Evolutionary conservation across 176 grass and related monocot species (phyloP).

Genomic region (Chrysopogon serrulatus): DNA sequence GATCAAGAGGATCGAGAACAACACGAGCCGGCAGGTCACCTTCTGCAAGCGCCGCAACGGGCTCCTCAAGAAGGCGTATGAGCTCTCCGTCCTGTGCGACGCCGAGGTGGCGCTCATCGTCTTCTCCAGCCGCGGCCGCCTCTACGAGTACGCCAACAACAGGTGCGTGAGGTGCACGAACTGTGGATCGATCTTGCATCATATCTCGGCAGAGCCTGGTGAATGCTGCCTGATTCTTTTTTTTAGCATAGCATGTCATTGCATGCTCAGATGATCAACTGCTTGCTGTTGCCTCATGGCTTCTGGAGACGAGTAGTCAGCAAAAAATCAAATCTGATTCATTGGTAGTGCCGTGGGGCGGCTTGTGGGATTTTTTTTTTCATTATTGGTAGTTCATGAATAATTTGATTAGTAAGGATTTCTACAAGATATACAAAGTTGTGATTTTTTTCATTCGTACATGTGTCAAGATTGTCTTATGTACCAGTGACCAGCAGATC

Average conservation of each 20-base stretch:
- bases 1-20: slow-evolving; percentile 89
- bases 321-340: neutral
- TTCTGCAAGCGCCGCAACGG: slow-evolving; percentile 84
- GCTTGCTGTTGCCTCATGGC: neutral
- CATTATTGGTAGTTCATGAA: neutral
- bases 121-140: slow-evolving; percentile 89
- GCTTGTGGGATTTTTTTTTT: neutral
- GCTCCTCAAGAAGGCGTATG: slow-evolving; percentile 82
- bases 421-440: neutral
- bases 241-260: slow-evolving; percentile 24
- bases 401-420: neutral
- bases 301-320: neutral
- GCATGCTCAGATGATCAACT: slow-evolving; percentile 12
- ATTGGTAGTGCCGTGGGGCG: neutral
- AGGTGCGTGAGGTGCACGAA: slow-evolving; percentile 37
- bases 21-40: slow-evolving; percentile 72
- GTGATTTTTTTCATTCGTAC: neutral
- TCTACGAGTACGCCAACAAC: slow-evolving; percentile 97
- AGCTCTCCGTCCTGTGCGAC: slow-evolving; percentile 80
- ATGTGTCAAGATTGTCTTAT: neutral
- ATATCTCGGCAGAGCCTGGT: neutral
- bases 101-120: slow-evolving; percentile 77
- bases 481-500: neutral
- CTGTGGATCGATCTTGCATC: neutral
- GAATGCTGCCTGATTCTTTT: neutral